phyloP scores from a whole-genome alignment of 257 asterid genomes.

The Capsicum baccatum region DNA sequence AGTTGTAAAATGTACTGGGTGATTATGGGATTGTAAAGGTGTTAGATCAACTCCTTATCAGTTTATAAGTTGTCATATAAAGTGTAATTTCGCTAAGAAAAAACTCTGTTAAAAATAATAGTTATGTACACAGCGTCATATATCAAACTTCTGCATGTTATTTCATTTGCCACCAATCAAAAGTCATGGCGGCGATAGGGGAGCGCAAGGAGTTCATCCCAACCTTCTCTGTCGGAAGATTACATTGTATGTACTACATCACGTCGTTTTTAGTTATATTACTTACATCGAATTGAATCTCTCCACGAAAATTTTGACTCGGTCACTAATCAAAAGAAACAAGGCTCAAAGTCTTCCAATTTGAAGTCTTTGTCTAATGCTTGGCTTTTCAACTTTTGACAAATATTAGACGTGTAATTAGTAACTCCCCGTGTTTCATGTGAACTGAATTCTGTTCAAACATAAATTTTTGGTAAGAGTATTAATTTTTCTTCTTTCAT shows the following conservation, averaged over 20 bases:
- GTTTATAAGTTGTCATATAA: conserved; percentile 33
- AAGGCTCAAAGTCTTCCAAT: not conserved
- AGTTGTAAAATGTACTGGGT: conserved; percentile 38
- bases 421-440: not conserved
- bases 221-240: not conserved
- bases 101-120: not conserved
- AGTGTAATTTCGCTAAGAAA: conserved; percentile 32
- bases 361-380: conserved; percentile 1
- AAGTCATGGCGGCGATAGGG: not conserved
- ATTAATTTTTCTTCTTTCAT: not conserved
- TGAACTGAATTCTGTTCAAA: conserved; percentile 1
- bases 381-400: not conserved
- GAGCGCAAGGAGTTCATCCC: not conserved
- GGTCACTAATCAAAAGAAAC: not conserved
- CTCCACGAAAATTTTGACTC: not conserved
- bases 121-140: not conserved
- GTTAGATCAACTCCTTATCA: conserved; percentile 33
- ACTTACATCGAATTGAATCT: not conserved
- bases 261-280: not conserved
- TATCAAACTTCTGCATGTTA: not conserved
- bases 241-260: not conserved
- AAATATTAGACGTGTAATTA: not conserved
- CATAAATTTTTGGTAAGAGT: not conserved
- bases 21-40: conserved; percentile 41
- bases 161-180: conserved; percentile 11